These are phyloP conservation scores for Colletotrichum endophyticum DNA, from an alignment of 2,329 filamentous ascomycete species.

Conservation along the genomic window DNA sequence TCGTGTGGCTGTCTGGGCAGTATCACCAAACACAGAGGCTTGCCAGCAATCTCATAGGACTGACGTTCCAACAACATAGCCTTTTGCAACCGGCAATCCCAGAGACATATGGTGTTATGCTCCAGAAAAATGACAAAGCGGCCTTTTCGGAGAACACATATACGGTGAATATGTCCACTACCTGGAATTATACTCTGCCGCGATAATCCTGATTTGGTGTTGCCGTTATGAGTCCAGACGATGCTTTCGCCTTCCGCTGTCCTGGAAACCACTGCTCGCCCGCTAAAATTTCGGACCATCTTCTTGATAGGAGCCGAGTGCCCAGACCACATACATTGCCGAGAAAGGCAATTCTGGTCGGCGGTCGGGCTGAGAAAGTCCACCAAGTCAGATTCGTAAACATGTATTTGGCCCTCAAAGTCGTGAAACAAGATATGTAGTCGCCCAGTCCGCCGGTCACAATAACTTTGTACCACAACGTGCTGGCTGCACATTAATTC, in stretches of 20 bases:
- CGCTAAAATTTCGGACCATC: constrained; percentile 84
- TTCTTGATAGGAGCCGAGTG: constrained; percentile 83
- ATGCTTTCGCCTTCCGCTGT: constrained; percentile 80
- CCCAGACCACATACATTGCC: constrained; percentile 78
- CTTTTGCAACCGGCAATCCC: constrained; percentile 72
- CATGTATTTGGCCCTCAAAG: constrained; percentile 84
- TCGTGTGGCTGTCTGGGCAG: constrained; percentile 68
- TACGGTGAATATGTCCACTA: constrained; percentile 77
- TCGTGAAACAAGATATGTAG: constrained; percentile 80
- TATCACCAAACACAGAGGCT: constrained; percentile 79
- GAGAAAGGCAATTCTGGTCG: constrained; percentile 62
- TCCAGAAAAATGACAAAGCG: constrained; percentile 83
- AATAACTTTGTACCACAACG: constrained; percentile 76
- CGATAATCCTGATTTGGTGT: constrained; percentile 58
- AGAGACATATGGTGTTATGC: constrained; percentile 72
- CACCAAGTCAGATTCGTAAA: constrained; percentile 80
- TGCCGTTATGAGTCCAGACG: constrained; percentile 76
- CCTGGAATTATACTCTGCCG: constrained; percentile 73
- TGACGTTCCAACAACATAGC: constrained; percentile 65
- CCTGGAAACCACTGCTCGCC: constrained; percentile 79
- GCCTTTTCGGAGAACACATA: constrained; percentile 78
- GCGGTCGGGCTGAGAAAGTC: constrained; percentile 78
- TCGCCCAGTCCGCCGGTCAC: constrained; percentile 65
- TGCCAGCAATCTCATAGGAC: constrained; percentile 66
- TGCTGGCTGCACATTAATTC: constrained; percentile 50